Evolutionary conservation across 2,329 filamentous ascomycete species (phyloP), one percentile per base, ranked within the genome.

Genomic region (Tolypocladium tundrense): DNA sequence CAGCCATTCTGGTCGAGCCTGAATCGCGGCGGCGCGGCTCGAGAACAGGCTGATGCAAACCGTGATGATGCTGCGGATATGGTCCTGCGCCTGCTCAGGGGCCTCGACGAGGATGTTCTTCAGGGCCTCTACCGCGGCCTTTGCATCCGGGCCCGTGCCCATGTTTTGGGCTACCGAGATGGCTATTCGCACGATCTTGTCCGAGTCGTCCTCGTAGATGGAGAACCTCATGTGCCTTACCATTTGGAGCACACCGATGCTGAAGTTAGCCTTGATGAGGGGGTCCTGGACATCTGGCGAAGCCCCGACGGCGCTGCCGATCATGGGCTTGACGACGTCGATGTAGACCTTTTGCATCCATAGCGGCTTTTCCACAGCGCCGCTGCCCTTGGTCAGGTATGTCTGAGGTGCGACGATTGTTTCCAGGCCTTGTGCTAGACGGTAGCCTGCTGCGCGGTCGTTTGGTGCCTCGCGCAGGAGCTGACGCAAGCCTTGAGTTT

Each of bases 151-250:
- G 5, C 73, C 73, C 14, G 69, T 60, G 4, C 72, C 70, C 10
- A 76, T 69, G 21, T 70, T 77, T 57, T 74, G 73, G 7, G 81
- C 69, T 0, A 76, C 73, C 0, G 74, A 74, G 39, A 85, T 76
- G 7, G 78, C 73, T 19, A 83, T 70, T 10, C 78, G 75, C 3
- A 82, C 68, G 7, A 84, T 71, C 39, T 69, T 67, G 4, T 72
- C 72, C 1, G 75, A 69, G 54, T 85, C 81, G 19, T 77, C 75
- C 50, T 81, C 75, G 65, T 82, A 85, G 21, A 82, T 74, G 2
- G 73, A 66, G 56, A 78, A 81, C 21, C 69, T 69, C 58, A 83
- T 74, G 64, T 82, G 75, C 60, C 74, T 77, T 9, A 82, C 69
- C 53, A 81, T 72, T 0, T 77, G 70, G 6, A 85, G 71, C 7